phyloP scores from a whole-genome alignment of 768 basidiomycete species.

The Dacryopinax primogenitus region DNA sequence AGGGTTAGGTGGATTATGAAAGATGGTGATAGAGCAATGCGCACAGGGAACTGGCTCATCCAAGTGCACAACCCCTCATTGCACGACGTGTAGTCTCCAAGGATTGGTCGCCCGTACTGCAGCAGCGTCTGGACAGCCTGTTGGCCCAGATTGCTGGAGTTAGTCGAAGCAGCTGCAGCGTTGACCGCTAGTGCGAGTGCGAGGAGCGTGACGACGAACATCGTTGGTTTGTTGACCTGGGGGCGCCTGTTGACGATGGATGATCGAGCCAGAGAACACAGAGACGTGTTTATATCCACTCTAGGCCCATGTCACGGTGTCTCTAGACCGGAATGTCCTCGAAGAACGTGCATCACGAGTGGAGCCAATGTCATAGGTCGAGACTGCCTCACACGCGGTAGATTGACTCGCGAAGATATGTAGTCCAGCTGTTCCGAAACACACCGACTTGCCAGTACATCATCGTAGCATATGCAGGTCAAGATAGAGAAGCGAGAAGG shows the following conservation, averaged over 20 bases:
- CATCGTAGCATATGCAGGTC: background rate
- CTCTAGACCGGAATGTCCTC: background rate
- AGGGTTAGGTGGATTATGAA: background rate
- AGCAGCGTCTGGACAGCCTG: background rate
- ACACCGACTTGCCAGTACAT: background rate
- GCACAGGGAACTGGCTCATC: constrained; percentile 8
- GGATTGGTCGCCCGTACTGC: background rate
- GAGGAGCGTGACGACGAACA: background rate
- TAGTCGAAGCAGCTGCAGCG: background rate
- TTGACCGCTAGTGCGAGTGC: background rate
- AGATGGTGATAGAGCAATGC: background rate
- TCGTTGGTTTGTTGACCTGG: background rate
- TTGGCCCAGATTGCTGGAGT: background rate
- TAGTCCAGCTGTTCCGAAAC: background rate
- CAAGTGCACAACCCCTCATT: background rate
- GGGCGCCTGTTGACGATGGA: background rate
- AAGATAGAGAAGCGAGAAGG: background rate
- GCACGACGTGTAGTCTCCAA: background rate
- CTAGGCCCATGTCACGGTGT: background rate
- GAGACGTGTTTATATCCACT: background rate
- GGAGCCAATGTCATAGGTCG: background rate
- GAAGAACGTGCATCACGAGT: constrained; percentile 1
- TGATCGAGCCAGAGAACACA: background rate
- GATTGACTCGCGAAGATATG: background rate
- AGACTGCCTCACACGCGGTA: background rate